A percentile compares a stretch with the other conserved stretches of the same genome.
phyloP scores from a whole-genome alignment of 805 yeast genomes.

The Hanseniaspora lachancei region DNA sequence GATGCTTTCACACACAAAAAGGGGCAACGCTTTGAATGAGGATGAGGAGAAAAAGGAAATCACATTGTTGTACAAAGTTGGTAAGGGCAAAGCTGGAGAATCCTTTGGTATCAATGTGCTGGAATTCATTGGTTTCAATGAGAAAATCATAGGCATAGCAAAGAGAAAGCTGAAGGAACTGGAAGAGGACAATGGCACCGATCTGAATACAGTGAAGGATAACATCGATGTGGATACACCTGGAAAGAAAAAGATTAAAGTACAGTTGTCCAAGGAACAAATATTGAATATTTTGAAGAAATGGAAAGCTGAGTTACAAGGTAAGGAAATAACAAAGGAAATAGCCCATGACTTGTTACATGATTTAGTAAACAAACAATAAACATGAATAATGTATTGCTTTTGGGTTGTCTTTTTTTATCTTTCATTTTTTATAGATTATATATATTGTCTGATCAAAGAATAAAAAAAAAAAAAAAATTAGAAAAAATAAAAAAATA shows the following conservation, averaged over 20 bases:
- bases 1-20: constrained; percentile 81
- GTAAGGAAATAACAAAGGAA: constrained; percentile 37
- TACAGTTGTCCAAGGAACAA: constrained; percentile 2
- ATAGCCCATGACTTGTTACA: constrained; percentile 14
- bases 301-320: constrained; percentile 40
- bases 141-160: constrained; percentile 85
- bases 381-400: background rate
- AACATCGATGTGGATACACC: background rate
- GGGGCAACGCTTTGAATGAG: constrained; percentile 21
- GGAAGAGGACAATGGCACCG: constrained; percentile 41
- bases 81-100: constrained; percentile 87
- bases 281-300: constrained; percentile 30
- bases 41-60: constrained; percentile 43
- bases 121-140: constrained; percentile 85
- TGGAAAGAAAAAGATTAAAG: constrained; percentile 11
- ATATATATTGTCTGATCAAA: too few species aligned
- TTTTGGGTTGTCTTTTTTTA: background rate
- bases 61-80: constrained; percentile 84
- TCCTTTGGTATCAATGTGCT: constrained; percentile 98
- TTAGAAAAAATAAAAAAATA: too few species aligned
- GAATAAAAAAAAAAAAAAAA: too few species aligned
- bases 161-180: constrained; percentile 84
- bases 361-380: background rate
- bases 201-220: constrained; percentile 29
- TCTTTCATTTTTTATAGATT: background rate